These are phyloP conservation scores for Fistulinella staudtii DNA, from an alignment of 1,284 basidiomycete species.

Conservation along the genomic window DNA sequence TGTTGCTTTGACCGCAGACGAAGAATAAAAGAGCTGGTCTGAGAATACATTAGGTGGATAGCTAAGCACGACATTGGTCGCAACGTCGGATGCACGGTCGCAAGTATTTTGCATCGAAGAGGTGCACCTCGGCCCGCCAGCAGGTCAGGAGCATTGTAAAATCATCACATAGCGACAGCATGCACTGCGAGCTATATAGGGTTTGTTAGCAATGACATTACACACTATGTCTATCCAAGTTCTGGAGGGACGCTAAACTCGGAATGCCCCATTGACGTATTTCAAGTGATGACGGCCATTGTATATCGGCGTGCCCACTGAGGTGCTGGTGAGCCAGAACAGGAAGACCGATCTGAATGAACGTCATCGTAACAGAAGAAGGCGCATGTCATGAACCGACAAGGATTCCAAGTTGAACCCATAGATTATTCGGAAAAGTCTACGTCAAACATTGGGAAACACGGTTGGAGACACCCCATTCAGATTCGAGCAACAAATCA, in stretches of 20 bases:
- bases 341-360: conserved; percentile 5
- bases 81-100: conserved; percentile 20
- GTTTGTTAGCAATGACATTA: conserved; percentile 6
- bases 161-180: conserved; percentile 15
- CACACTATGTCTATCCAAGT: conserved; percentile 7
- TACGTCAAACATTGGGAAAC: background rate
- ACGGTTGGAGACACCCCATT: background rate
- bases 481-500: background rate
- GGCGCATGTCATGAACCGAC: conserved; percentile 3
- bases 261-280: background rate
- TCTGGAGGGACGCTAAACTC: background rate
- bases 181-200: conserved; percentile 15
- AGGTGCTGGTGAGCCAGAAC: conserved; percentile 7
- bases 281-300: background rate
- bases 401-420: conserved; percentile 9
- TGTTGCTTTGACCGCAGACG: background rate
- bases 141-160: conserved; percentile 16
- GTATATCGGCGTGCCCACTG: conserved; percentile 16
- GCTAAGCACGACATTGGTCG: conserved; percentile 2
- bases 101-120: conserved; percentile 13
- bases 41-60: background rate
- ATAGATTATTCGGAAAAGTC: conserved; percentile 6
- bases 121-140: conserved; percentile 11
- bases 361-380: conserved; percentile 10
- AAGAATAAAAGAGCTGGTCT: background rate